phyloP scores from a whole-genome alignment of 179 eudicot species.

The Nepenthes alata region DNA sequence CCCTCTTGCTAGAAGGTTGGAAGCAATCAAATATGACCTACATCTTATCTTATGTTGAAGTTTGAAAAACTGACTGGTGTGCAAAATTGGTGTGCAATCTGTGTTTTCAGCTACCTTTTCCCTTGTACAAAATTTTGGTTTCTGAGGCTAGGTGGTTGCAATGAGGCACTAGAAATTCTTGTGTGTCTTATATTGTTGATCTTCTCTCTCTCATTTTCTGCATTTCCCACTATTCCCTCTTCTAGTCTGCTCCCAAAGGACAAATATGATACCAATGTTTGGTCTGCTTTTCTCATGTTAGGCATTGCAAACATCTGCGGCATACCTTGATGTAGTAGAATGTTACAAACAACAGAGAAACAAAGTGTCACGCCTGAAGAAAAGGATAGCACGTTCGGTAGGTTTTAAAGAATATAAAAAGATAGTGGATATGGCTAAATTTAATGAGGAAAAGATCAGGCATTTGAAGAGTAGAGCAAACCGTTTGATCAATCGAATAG shows the following conservation, averaged over 20 bases:
- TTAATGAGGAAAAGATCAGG: conserved; percentile 67
- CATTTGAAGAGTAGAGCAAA: conserved; percentile 66
- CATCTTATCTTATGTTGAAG: no score
- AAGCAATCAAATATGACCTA: no score
- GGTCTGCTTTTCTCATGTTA: conserved; percentile 14
- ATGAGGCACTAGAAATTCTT: no score
- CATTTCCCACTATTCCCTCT: neutral
- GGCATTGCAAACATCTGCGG: conserved; percentile 57
- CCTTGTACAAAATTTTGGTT: no score
- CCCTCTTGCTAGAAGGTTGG: no score
- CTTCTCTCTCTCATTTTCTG: no score
- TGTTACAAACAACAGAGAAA: conserved; percentile 74
- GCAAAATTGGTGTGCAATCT: no score
- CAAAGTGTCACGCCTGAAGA: conserved; percentile 83
- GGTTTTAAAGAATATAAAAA: conserved; percentile 90
- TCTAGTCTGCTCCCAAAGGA: neutral
- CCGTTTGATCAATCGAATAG: conserved; percentile 64
- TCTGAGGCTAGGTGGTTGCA: no score
- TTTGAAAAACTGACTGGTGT: no score
- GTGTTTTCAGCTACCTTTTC: no score
- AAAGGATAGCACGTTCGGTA: conserved; percentile 69
- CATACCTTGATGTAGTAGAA: conserved; percentile 59
- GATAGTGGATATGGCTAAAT: conserved; percentile 59
- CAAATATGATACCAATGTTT: neutral
- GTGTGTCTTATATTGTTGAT: no score